A percentile compares a stretch with the other conserved stretches of the same genome.
Conservation (phyloP, 345 rosid genomes). For the Hevea brasiliensis region DNA sequence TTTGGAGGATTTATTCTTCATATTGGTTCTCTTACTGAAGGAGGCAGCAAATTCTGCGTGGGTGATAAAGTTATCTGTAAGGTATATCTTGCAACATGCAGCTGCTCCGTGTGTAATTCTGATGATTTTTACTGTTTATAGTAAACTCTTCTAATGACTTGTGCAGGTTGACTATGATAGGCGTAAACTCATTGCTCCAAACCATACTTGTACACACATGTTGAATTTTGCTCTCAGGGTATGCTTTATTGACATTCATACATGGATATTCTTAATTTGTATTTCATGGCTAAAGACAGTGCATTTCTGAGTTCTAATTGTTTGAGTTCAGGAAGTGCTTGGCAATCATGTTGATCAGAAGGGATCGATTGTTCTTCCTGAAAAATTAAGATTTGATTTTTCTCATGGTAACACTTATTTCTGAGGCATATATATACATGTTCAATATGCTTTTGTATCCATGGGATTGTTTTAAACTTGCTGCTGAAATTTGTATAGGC, state of each 20-base stretch:
- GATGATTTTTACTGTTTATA: not conserved
- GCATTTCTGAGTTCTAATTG: constrained; percentile 6
- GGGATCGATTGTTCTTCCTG: constrained; percentile 97
- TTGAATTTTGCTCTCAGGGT: constrained; percentile 94
- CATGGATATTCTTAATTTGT: not conserved
- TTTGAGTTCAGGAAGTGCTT: constrained; percentile 72
- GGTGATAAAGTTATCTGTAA: constrained; percentile 80
- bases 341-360: constrained; percentile 97
- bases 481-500: constrained; percentile 43
- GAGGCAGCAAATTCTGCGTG: constrained; percentile 45
- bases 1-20: constrained; percentile 93
- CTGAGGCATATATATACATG: not conserved
- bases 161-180: constrained; percentile 87
- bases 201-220: constrained; percentile 98
- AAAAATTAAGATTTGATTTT: constrained; percentile 93
- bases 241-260: constrained; percentile 10
- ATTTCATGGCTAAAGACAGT: not conserved
- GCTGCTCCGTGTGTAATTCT: constrained; percentile 3
- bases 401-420: constrained; percentile 69
- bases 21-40: constrained; percentile 61
- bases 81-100: constrained; percentile 40
- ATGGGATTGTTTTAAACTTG: constrained; percentile 13
- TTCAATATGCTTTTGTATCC: not conserved
- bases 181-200: constrained; percentile 87
- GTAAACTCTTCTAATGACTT: constrained; percentile 7